Conservation (phyloP, 257 asterid species). For the Salvia miltiorrhiza region DNA sequence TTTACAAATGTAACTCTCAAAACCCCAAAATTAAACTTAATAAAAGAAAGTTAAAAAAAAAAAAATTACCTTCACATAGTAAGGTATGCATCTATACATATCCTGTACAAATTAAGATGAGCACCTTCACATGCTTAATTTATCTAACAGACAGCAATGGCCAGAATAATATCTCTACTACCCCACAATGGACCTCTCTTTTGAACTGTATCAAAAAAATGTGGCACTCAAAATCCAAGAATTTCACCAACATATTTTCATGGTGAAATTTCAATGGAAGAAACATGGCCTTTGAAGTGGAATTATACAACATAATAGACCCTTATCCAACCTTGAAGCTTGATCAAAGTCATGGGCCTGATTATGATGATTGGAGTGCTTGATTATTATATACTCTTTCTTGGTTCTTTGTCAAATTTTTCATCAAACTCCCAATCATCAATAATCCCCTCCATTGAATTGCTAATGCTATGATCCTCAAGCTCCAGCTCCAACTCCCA, state of each 20-base stretch:
- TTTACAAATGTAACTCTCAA: slow-evolving; percentile 15
- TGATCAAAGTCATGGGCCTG: neutral
- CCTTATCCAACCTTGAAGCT: neutral
- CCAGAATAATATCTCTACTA: slow-evolving; percentile 3
- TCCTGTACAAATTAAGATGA: neutral
- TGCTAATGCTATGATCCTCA: slow-evolving; percentile 51
- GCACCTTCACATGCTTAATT: slow-evolving; percentile 14
- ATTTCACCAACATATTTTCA: neutral
- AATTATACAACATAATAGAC: neutral
- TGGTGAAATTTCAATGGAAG: neutral
- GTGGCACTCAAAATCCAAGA: neutral
- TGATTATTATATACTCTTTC: slow-evolving; percentile 18
- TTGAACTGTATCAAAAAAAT: neutral
- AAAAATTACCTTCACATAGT: neutral
- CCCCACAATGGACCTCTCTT: slow-evolving; percentile 5
- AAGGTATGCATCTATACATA: slow-evolving; percentile 12
- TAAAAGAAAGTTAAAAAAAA: neutral
- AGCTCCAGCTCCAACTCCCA: slow-evolving; percentile 81
- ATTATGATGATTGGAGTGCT: neutral
- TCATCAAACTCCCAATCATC: slow-evolving; percentile 89
- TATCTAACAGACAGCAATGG: slow-evolving; percentile 7
- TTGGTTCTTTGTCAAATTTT: slow-evolving; percentile 33
- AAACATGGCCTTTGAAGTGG: neutral
- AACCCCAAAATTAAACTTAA: neutral
- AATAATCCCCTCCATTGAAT: slow-evolving; percentile 50